Evolutionary conservation across 805 yeast genomes (phyloP).

Genomic region (Metschnikowia kunwiensis): DNA sequence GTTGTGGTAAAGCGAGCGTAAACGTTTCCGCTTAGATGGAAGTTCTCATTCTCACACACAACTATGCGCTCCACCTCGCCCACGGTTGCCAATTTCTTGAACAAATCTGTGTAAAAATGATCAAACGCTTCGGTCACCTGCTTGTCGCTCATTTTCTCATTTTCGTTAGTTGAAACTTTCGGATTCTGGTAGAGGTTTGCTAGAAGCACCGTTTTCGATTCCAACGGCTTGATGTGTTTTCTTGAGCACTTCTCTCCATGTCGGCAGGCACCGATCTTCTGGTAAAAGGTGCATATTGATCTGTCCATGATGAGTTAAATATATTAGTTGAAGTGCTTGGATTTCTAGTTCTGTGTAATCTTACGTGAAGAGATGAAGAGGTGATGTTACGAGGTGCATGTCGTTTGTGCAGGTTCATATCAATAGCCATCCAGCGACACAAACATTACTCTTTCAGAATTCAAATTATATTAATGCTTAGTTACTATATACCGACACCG

Average conservation of each 20-base stretch:
- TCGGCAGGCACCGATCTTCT: constrained; percentile 87
- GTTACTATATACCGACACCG: too few relatives aligned
- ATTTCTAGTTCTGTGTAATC: too few relatives aligned
- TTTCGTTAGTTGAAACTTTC: constrained; percentile 33
- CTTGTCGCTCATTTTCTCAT: constrained; percentile 31
- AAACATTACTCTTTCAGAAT: too few relatives aligned
- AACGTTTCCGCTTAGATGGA: constrained; percentile 84
- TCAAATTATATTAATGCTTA: too few relatives aligned
- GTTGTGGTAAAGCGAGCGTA: constrained; percentile 59
- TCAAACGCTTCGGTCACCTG: constrained; percentile 51
- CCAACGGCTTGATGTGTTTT: constrained; percentile 62
- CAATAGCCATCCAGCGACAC: too few relatives aligned
- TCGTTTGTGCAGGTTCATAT: too few relatives aligned
- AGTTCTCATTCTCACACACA: constrained; percentile 79
- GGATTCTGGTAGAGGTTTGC: constrained; percentile 67
- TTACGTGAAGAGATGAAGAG: too few relatives aligned
- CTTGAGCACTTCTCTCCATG: constrained; percentile 88
- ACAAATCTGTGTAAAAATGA: constrained; percentile 68
- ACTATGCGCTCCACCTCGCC: constrained; percentile 59
- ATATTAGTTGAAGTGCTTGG: too few relatives aligned
- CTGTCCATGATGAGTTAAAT: constrained; percentile 11
- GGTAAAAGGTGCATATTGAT: constrained; percentile 54
- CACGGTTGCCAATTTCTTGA: constrained; percentile 50
- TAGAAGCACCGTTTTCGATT: constrained; percentile 62
- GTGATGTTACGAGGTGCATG: too few relatives aligned